Evolutionary conservation across 768 basidiomycete genomes (phyloP).

Genomic region (Lactifluus rugatus): DNA sequence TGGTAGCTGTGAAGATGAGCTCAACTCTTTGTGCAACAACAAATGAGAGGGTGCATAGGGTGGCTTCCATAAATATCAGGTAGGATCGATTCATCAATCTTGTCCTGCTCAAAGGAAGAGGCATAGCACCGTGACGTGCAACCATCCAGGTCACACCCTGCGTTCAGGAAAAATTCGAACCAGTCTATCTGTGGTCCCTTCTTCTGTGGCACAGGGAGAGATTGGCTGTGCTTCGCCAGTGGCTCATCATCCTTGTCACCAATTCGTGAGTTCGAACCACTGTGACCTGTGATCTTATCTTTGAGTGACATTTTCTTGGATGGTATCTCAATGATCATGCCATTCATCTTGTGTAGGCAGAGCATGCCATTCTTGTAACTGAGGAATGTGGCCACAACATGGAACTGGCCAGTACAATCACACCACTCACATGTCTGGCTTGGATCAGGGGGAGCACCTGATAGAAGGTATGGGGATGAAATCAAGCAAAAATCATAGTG

Average conservation of each 20-base stretch:
- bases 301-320: slow-evolving; percentile 95
- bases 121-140: slow-evolving; percentile 97
- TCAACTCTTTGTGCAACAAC: slow-evolving; percentile 52
- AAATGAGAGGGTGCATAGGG: slow-evolving; percentile 86
- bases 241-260: slow-evolving; percentile 65
- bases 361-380: slow-evolving; percentile 83
- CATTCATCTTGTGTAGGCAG: slow-evolving; percentile 91
- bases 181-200: slow-evolving; percentile 72
- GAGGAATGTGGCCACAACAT: slow-evolving; percentile 66
- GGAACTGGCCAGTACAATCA: too few relatives aligned
- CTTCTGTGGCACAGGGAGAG: slow-evolving; percentile 29
- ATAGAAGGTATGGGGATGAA: too few relatives aligned
- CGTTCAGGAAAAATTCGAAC: slow-evolving; percentile 97
- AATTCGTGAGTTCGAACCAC: slow-evolving; percentile 26
- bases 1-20: slow-evolving; percentile 74
- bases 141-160: slow-evolving; percentile 94
- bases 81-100: slow-evolving; percentile 85
- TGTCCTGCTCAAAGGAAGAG: slow-evolving; percentile 81
- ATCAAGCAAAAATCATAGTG: neutral
- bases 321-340: slow-evolving; percentile 96
- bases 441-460: slow-evolving; percentile 43
- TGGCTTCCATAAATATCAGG: slow-evolving; percentile 82
- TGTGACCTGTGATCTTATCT: slow-evolving; percentile 52
- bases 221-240: slow-evolving; percentile 35
- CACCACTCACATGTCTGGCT: too few relatives aligned